Percentiles rank a stretch among this genome's conserved stretches.
Conservation (phyloP, 768 basidiomycete genomes). For the Boletus rubropictus region DNA sequence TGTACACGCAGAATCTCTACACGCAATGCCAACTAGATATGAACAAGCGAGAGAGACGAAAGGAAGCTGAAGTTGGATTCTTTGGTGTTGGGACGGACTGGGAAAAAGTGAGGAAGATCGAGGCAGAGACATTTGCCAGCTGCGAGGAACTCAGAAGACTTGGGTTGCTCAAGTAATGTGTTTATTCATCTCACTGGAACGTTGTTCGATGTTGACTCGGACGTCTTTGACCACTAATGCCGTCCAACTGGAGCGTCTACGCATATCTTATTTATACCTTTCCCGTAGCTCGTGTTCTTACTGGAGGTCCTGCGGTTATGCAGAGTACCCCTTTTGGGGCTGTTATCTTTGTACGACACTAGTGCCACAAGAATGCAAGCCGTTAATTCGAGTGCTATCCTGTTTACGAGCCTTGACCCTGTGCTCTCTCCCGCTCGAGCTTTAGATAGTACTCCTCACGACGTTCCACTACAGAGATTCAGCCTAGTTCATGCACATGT, state of each 20-base stretch:
- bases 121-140: constrained; percentile 60
- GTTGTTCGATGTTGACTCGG: constrained; percentile 10
- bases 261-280: constrained; percentile 29
- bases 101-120: constrained; percentile 76
- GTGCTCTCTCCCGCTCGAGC: constrained; percentile 56
- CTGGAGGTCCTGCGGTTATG: background rate
- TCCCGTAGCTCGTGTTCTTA: background rate
- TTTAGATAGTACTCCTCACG: constrained; percentile 86
- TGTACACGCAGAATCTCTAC: constrained; percentile 67
- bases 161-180: constrained; percentile 44
- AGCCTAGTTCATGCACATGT: constrained; percentile 8
- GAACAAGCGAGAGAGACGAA: constrained; percentile 61
- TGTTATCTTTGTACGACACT: background rate
- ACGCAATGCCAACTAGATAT: constrained; percentile 64
- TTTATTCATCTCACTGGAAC: constrained; percentile 5
- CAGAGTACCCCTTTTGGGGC: background rate
- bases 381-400: constrained; percentile 15
- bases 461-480: constrained; percentile 54
- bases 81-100: constrained; percentile 92
- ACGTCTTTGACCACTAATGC: background rate
- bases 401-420: too few species aligned
- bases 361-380: constrained; percentile 17
- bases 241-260: background rate
- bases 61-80: constrained; percentile 75
- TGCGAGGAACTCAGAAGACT: constrained; percentile 73